Evolutionary conservation across 345 rosid species (phyloP).

Genomic region (Anastatica hierochuntica): DNA sequence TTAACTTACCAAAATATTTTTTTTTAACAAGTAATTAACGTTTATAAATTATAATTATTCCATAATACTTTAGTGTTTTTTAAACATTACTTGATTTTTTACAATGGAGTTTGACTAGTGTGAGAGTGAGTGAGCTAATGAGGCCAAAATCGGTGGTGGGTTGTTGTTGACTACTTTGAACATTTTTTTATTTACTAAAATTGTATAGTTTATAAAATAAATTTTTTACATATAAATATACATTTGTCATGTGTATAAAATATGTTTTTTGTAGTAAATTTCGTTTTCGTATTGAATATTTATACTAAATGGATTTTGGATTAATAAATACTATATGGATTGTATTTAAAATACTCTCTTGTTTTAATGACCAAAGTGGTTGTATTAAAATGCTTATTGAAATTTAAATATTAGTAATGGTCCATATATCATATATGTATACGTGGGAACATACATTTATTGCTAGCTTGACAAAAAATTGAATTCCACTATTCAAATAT

Average conservation of each 20-base stretch:
- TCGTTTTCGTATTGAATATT: background rate
- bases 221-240: background rate
- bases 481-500: background rate
- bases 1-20: too few species aligned
- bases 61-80: too few species aligned
- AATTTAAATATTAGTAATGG: background rate
- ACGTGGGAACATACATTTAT: slow-evolving; percentile 14
- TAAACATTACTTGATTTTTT: too few species aligned
- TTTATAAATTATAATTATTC: too few species aligned
- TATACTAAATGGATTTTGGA: background rate
- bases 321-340: background rate
- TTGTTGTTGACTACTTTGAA: slow-evolving; percentile 22
- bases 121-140: slow-evolving; percentile 19
- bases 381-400: background rate
- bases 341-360: too few species aligned
- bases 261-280: background rate
- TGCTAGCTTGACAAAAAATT: background rate
- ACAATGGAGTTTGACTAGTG: too few species aligned
- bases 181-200: background rate
- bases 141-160: slow-evolving; percentile 20
- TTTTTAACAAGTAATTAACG: too few species aligned
- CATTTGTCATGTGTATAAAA: background rate
- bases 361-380: background rate
- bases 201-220: background rate
- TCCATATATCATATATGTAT: too few species aligned